Base-by-base conservation (phyloP, 1,284 basidiomycete genomes). In the Trametes versicolor region DNA sequence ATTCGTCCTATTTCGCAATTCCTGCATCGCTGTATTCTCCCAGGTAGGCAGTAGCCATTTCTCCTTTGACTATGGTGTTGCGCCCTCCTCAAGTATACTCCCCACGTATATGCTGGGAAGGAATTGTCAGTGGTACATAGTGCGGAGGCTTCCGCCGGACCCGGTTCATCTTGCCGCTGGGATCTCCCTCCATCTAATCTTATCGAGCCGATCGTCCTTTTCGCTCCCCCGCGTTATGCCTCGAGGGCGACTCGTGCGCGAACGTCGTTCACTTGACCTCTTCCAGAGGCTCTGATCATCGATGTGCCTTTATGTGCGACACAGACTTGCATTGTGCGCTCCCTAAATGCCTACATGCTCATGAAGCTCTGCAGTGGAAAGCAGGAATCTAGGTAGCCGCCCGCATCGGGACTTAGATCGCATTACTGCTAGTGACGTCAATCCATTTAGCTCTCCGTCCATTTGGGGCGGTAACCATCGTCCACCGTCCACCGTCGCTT, bases 111-210 rank as follows among this genome's bases (percentile, higher is more conserved):
- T 21, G 2, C 17, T 36, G 50, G 19, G 3, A 8, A 34, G 12
- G 19, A n/a, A n/a, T 19, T 4, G 29, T 19, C 4, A 48, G 43
- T 23, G 49, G 19, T 34, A 19, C n/a, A n/a, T 34, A 49, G 5
- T 4, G 25, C 25, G 19, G 50, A 34, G 4, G 17, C 2, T 7
- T 3, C 27, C 27, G n/a, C 10, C 47, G 48, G 48, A 17, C 5
- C 15, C 29, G 27, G 48, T 32, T 4, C 48, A 50, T 32, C 50
- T 27, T 19, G 25, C 43, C 21, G 17, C 37, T 43, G 34, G 17
- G 58, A 64, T 66, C 65, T 66, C 6, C 48, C 15, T 1, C n/a
- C 50, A 69, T 69, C 64, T 65, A 65, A 66, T 66, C 65, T 66
- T 23, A 66, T 69, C 68, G 47, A 25, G 34, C 58, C 68, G 68